phyloP scores from a whole-genome alignment of 192 early-diverging fungal species.

The Podila clonocystis region DNA sequence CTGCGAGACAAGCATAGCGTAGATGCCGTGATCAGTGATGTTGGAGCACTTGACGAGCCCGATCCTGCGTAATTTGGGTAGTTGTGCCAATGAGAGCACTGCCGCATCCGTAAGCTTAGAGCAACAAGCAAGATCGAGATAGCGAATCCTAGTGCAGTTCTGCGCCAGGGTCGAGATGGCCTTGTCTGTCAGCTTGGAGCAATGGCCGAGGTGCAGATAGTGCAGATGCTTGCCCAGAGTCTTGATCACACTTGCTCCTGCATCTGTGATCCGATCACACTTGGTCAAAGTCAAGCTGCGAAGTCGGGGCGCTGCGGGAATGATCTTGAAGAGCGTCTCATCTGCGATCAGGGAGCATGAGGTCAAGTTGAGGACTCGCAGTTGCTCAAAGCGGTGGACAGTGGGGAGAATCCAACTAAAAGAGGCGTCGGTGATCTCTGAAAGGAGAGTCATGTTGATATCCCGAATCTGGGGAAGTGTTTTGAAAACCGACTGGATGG shows the following conservation, averaged over 20 bases:
- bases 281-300: slow-evolving; percentile 66
- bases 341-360: slow-evolving; percentile 57
- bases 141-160: slow-evolving; percentile 62
- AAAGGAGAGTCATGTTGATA: slow-evolving; percentile 53
- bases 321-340: slow-evolving; percentile 53
- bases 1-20: slow-evolving; percentile 55
- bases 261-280: slow-evolving; percentile 63
- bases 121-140: slow-evolving; percentile 67
- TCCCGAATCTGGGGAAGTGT: slow-evolving; percentile 60
- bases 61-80: slow-evolving; percentile 65
- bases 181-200: slow-evolving; percentile 59
- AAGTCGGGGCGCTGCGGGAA: slow-evolving; percentile 61
- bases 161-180: slow-evolving; percentile 58
- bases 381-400: slow-evolving; percentile 54
- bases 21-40: slow-evolving; percentile 63
- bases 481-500: slow-evolving; percentile 55
- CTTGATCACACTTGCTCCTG: slow-evolving; percentile 57
- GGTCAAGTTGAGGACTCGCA: slow-evolving; percentile 65
- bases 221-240: slow-evolving; percentile 63
- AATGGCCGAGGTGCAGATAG: slow-evolving; percentile 69
- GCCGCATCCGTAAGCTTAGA: slow-evolving; percentile 61
- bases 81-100: slow-evolving; percentile 60
- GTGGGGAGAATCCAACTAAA: slow-evolving; percentile 39
- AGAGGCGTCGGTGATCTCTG: slow-evolving; percentile 46
- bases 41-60: slow-evolving; percentile 70